Evolutionary conservation across 225 moss, liverwort and hornwort genomes (phyloP).

Genomic region (Bryoerythrophyllum caledonicum): DNA sequence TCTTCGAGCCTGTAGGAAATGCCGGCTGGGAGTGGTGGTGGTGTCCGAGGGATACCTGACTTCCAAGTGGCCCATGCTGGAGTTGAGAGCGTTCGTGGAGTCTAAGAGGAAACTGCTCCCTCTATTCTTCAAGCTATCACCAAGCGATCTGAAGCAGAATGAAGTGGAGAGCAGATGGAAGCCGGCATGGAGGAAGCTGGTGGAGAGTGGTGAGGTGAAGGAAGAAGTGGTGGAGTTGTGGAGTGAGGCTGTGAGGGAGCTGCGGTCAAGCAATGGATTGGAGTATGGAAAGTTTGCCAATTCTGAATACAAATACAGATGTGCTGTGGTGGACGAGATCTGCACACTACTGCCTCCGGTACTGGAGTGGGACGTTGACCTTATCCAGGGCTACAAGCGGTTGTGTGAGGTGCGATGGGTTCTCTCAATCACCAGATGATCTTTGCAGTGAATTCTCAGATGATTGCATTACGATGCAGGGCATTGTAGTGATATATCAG

Average conservation of each 20-base stretch:
- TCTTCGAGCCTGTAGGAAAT: not conserved
- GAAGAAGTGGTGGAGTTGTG: not conserved
- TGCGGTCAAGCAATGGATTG: not conserved
- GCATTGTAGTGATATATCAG: too few species aligned
- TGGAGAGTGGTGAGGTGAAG: not conserved
- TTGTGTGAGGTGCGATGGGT: not conserved
- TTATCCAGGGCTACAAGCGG: not conserved
- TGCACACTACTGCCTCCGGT: not conserved
- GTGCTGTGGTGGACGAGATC: not conserved
- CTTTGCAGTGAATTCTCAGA: too few species aligned
- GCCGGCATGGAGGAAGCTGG: not conserved
- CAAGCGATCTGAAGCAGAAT: not conserved
- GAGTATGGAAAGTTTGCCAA: not conserved
- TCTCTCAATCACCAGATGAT: too few species aligned
- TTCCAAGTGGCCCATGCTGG: conserved; percentile 11
- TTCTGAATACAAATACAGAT: not conserved
- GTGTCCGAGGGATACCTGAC: not conserved
- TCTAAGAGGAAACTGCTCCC: not conserved
- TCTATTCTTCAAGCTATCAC: not conserved
- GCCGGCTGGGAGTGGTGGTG: not conserved
- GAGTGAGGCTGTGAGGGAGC: not conserved
- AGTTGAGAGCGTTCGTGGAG: not conserved
- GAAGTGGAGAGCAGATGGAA: not conserved
- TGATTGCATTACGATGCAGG: too few species aligned
- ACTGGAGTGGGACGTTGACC: not conserved